Conservation (phyloP, 495 filamentous ascomycete genomes). For the Talaromyces borbonicus region DNA sequence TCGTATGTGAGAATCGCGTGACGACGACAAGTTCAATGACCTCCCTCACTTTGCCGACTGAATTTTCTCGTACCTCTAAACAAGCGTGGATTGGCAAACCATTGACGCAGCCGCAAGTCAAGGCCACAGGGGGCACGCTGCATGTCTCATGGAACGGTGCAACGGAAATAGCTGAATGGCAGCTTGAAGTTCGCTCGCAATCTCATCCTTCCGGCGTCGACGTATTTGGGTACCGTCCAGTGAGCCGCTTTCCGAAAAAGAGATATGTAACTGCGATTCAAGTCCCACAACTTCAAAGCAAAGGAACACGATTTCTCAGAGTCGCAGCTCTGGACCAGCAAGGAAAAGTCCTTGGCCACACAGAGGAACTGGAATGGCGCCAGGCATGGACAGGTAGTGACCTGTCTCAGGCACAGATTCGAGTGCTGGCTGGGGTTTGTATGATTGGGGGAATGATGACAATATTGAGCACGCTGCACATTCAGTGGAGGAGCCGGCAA, state of each 20-base stretch:
- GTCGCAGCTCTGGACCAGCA: constrained; percentile 27
- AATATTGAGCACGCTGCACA: constrained; percentile 2
- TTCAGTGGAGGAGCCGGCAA: background rate
- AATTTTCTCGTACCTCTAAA: constrained; percentile 26
- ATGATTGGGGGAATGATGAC: constrained; percentile 2
- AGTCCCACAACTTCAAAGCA: constrained; percentile 19
- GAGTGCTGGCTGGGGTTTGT: background rate
- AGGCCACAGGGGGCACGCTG: constrained; percentile 19
- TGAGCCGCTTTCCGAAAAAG: constrained; percentile 17
- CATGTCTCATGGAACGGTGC: constrained; percentile 39
- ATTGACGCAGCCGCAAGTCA: constrained; percentile 16
- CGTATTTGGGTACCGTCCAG: constrained; percentile 11
- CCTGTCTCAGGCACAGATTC: background rate
- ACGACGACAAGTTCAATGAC: no score
- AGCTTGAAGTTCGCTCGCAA: constrained; percentile 20
- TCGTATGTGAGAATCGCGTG: constrained; percentile 29
- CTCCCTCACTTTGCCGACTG: no score
- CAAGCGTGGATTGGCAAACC: constrained; percentile 24
- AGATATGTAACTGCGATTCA: constrained; percentile 18
- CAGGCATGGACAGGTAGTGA: background rate
- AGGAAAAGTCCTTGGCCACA: constrained; percentile 15
- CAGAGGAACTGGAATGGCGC: constrained; percentile 11
- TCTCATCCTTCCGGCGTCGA: background rate
- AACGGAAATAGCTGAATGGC: constrained; percentile 30
- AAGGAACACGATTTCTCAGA: constrained; percentile 5